Conservation (phyloP, 352 stramenopile genomes). For the Phytophthora nicotianae region DNA sequence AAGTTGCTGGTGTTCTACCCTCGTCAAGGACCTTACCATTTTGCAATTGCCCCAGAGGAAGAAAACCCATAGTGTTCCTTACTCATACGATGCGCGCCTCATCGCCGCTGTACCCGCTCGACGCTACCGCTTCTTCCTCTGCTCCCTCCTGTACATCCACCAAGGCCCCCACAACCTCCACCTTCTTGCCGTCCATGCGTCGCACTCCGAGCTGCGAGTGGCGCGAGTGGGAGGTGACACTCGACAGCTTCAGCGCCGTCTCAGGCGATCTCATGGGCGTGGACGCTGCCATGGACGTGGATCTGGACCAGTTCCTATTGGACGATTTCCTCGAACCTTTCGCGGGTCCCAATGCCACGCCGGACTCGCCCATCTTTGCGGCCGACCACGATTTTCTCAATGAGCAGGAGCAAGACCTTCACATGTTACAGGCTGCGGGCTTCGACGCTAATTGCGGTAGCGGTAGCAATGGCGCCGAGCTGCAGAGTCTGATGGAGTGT, state of each 20-base stretch:
- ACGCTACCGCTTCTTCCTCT: conserved; percentile 21
- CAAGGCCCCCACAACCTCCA: conserved; percentile 2
- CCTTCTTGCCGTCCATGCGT: conserved; percentile 24
- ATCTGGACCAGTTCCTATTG: conserved; percentile 71
- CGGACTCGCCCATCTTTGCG: conserved; percentile 38
- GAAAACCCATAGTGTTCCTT: conserved; percentile 4
- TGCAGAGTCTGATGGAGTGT: conserved; percentile 44
- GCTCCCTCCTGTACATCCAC: neutral
- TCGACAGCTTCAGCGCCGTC: conserved; percentile 33
- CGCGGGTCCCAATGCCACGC: conserved; percentile 22
- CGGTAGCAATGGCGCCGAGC: conserved; percentile 20
- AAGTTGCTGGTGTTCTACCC: conserved; percentile 2
- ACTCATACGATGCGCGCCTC: conserved; percentile 19
- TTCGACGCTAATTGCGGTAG: conserved; percentile 48
- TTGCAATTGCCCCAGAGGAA: conserved; percentile 8
- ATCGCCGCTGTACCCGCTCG: conserved; percentile 25
- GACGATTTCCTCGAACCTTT: conserved; percentile 73
- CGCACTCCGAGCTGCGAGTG: conserved; percentile 45
- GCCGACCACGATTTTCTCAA: conserved; percentile 28
- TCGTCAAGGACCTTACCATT: conserved; percentile 3
- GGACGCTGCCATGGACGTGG: conserved; percentile 47
- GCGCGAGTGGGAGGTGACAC: conserved; percentile 46
- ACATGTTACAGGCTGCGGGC: conserved; percentile 25
- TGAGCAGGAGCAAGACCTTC: conserved; percentile 37
- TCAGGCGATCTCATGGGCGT: conserved; percentile 14